Percentiles rank a stretch among this genome's conserved stretches.
phyloP scores from a whole-genome alignment of 2,329 filamentous ascomycete genomes.

The Calonectria ilicicola region DNA sequence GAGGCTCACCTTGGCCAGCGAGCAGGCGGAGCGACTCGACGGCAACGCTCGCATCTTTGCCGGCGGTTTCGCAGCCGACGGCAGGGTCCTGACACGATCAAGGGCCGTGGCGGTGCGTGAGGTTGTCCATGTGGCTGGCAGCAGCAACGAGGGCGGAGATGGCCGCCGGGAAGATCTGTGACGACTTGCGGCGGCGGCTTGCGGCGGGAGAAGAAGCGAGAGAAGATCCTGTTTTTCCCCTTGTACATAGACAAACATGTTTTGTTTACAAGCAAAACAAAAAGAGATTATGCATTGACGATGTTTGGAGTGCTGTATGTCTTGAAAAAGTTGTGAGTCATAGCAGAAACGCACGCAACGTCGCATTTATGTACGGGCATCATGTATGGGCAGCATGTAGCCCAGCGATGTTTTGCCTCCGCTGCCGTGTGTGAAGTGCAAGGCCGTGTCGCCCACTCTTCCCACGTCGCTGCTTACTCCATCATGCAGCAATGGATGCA shows the following conservation, averaged over 20 bases:
- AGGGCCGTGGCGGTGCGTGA: conserved; percentile 6
- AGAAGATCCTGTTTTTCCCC: neutral
- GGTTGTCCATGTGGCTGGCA: conserved; percentile 3
- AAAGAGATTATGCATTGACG: conserved; percentile 14
- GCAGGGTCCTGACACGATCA: conserved; percentile 16
- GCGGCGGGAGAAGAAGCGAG: neutral
- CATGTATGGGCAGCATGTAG: neutral
- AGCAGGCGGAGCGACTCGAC: neutral
- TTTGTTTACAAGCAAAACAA: conserved; percentile 7
- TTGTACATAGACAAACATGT: conserved; percentile 1
- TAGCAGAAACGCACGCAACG: neutral
- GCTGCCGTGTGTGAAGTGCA: neutral
- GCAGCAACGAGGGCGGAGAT: neutral
- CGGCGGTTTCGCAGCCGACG: conserved; percentile 14
- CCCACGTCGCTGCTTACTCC: neutral
- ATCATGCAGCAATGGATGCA: neutral
- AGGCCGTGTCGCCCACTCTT: neutral
- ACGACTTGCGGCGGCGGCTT: too few relatives aligned
- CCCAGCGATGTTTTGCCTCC: neutral
- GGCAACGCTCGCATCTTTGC: conserved; percentile 18
- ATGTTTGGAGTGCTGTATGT: conserved; percentile 8
- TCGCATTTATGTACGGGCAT: neutral
- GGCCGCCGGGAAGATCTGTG: conserved; percentile 17
- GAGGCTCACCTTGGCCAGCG: neutral
- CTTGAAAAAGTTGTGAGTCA: neutral